phyloP scores from a whole-genome alignment of 2,329 filamentous ascomycete species.

The Emericellopsis atlantica region DNA sequence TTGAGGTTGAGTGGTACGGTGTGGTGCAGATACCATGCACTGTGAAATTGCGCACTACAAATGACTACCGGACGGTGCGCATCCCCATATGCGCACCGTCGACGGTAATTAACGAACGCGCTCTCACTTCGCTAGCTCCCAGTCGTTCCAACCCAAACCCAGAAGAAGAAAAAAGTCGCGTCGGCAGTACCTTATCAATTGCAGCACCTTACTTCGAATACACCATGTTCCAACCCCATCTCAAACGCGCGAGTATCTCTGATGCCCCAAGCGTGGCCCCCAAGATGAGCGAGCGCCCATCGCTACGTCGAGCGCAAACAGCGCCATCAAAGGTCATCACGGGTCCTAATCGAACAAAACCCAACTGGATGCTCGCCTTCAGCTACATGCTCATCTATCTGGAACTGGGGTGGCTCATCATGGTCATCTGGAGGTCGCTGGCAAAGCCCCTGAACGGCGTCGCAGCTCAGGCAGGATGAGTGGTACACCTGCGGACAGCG shows the following conservation, averaged over 20 bases:
- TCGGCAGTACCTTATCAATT: too few species aligned
- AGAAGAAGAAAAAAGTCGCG: not conserved
- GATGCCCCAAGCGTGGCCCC: not conserved
- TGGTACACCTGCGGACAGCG: too few species aligned
- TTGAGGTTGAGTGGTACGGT: too few species aligned
- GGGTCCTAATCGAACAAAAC: constrained; percentile 4
- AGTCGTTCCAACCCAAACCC: not conserved
- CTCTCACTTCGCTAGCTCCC: too few species aligned
- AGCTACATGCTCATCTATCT: constrained; percentile 43
- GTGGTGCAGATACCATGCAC: too few species aligned
- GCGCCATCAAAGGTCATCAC: constrained; percentile 6
- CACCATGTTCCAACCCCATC: not conserved
- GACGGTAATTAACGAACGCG: too few species aligned
- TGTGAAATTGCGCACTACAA: too few species aligned
- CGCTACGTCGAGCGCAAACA: constrained; percentile 9
- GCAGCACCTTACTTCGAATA: not conserved
- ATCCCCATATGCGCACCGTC: too few species aligned
- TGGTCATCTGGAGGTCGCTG: constrained; percentile 34
- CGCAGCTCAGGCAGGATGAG: not conserved
- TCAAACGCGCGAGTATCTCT: not conserved
- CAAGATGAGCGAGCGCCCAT: not conserved
- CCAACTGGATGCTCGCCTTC: constrained; percentile 28
- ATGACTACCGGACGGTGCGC: too few species aligned
- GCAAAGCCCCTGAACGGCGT: constrained; percentile 5
- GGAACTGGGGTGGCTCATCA: constrained; percentile 46